Conservation (phyloP, 2,329 filamentous ascomycete genomes). For the Neopestalotiopsis sp. region DNA sequence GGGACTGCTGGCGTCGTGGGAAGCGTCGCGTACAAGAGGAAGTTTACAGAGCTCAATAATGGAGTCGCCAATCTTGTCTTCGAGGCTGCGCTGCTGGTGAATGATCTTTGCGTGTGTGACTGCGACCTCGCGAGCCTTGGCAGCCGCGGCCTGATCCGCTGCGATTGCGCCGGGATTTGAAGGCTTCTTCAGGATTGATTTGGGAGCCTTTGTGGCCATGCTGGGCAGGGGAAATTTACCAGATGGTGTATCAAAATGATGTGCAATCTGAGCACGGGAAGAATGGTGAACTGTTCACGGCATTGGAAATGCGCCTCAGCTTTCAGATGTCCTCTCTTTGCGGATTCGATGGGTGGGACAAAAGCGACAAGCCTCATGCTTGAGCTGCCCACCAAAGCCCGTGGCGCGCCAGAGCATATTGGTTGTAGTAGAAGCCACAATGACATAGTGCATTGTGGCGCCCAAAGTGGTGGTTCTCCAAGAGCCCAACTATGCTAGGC, state of each 20-base stretch:
- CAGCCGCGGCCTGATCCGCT: constrained; percentile 36
- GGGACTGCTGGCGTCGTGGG: constrained; percentile 35
- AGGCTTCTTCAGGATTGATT: constrained; percentile 68
- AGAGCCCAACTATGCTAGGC: background rate
- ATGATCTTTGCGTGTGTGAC: constrained; percentile 83
- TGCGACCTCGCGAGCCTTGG: constrained; percentile 67
- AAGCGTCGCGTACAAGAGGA: constrained; percentile 44
- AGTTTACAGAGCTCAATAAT: constrained; percentile 74
- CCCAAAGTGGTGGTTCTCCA: background rate
- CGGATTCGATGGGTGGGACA: background rate
- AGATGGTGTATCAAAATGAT: background rate
- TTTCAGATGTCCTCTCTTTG: background rate
- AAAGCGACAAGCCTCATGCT: background rate
- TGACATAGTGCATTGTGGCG: background rate
- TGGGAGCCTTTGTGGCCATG: constrained; percentile 43
- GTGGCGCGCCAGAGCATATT: background rate
- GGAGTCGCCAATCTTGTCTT: constrained; percentile 73
- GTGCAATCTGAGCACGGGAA: constrained; percentile 1
- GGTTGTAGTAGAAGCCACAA: background rate
- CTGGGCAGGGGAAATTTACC: background rate
- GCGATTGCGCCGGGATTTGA: constrained; percentile 44
- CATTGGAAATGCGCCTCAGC: background rate
- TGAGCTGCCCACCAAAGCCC: background rate
- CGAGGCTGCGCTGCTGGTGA: constrained; percentile 80
- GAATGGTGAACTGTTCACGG: background rate